A percentile compares a stretch with the other conserved stretches of the same genome.
Evolutionary conservation across 2,329 filamentous ascomycete species (phyloP).

Genomic region (Ophiocordyceps sinensis): DNA sequence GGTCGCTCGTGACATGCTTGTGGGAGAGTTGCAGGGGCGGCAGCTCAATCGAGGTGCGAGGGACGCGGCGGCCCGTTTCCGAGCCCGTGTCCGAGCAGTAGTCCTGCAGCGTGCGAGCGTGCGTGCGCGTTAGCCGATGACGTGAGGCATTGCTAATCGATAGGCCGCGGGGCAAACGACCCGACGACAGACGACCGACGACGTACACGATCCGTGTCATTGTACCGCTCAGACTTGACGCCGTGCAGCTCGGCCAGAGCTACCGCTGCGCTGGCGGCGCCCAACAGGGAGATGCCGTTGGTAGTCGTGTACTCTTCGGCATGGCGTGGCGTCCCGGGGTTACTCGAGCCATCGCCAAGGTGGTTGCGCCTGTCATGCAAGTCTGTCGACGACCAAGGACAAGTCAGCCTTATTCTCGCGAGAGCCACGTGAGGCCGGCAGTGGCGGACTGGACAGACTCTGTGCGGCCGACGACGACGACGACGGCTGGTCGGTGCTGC

Average conservation of each 20-base stretch:
- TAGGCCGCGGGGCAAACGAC: slow-evolving; percentile 13
- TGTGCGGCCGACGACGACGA: slow-evolving; percentile 16
- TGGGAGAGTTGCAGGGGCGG: slow-evolving; percentile 49
- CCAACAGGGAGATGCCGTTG: slow-evolving; percentile 26
- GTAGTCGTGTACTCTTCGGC: slow-evolving; percentile 51
- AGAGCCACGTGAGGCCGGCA: not conserved
- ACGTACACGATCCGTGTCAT: slow-evolving; percentile 65
- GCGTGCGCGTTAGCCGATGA: not conserved
- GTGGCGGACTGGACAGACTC: slow-evolving; percentile 12
- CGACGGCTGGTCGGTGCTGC: slow-evolving; percentile 28
- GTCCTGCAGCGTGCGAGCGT: slow-evolving; percentile 32
- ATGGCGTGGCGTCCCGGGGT: slow-evolving; percentile 52
- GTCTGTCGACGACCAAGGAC: slow-evolving; percentile 13
- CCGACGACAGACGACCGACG: too few relatives aligned
- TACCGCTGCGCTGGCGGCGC: slow-evolving; percentile 60
- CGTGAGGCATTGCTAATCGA: slow-evolving; percentile 7
- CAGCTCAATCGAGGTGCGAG: slow-evolving; percentile 56
- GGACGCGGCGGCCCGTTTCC: slow-evolving; percentile 45
- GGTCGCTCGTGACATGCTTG: slow-evolving; percentile 57
- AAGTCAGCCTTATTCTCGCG: too few relatives aligned
- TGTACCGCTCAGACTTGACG: slow-evolving; percentile 61
- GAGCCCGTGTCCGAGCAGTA: slow-evolving; percentile 60
- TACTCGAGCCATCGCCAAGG: slow-evolving; percentile 48
- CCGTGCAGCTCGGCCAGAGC: slow-evolving; percentile 72
- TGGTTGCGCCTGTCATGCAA: slow-evolving; percentile 40